Conservation (phyloP, 2,329 filamentous ascomycete species). For the Elsinoe australis region DNA sequence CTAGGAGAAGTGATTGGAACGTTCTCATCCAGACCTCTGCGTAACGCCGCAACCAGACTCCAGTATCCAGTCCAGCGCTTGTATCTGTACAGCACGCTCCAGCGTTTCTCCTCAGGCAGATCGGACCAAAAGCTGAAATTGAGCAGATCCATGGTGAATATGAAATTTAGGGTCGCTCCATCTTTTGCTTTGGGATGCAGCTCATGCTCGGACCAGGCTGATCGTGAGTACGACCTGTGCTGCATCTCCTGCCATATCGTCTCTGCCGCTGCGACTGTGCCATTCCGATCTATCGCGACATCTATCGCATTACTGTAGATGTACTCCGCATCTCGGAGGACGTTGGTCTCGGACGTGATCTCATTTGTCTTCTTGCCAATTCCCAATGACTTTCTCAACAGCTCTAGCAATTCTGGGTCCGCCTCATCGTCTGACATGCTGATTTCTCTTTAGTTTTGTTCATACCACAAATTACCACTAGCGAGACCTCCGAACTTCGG, state of each 20-base stretch:
- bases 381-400: slow-evolving; percentile 72
- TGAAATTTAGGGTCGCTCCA: slow-evolving; percentile 68
- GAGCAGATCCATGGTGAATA: slow-evolving; percentile 93
- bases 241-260: slow-evolving; percentile 77
- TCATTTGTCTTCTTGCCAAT: slow-evolving; percentile 24
- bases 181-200: slow-evolving; percentile 80
- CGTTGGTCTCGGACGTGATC: slow-evolving; percentile 62
- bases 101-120: slow-evolving; percentile 59
- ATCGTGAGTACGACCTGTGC: slow-evolving; percentile 71
- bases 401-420: slow-evolving; percentile 77
- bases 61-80: slow-evolving; percentile 90
- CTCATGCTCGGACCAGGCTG: slow-evolving; percentile 80
- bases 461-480: not conserved
- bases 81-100: slow-evolving; percentile 72
- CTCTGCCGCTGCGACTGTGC: slow-evolving; percentile 73
- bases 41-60: slow-evolving; percentile 81
- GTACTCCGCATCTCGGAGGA: slow-evolving; percentile 73
- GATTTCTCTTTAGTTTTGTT: not conserved
- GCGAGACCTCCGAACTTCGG: not conserved
- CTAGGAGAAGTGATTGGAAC: slow-evolving; percentile 82
- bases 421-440: slow-evolving; percentile 71
- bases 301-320: slow-evolving; percentile 91
- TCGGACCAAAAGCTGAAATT: slow-evolving; percentile 96
- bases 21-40: slow-evolving; percentile 81
- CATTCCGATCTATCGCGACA: slow-evolving; percentile 75